Percentiles rank a stretch among this genome's conserved stretches.
These are phyloP conservation scores for Epicoccum nigrum DNA, from an alignment of 2,329 filamentous ascomycete genomes.

Conservation along the genomic window DNA sequence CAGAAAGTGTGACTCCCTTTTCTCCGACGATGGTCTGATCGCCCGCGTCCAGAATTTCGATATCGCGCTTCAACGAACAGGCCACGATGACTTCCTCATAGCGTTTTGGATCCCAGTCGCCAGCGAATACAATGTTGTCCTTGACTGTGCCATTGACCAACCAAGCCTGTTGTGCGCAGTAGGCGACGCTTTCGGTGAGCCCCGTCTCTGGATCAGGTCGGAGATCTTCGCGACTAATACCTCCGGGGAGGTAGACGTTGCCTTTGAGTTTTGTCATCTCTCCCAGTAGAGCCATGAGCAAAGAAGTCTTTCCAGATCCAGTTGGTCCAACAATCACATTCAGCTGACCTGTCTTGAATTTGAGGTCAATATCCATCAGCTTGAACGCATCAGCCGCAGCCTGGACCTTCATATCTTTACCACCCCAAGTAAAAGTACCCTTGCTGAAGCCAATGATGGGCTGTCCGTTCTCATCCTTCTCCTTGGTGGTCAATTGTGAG, in stretches of 20 bases:
- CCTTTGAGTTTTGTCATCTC: constrained; percentile 91
- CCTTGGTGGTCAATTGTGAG: constrained; percentile 75
- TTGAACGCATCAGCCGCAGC: constrained; percentile 71
- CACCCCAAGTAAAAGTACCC: constrained; percentile 89
- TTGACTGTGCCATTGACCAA: constrained; percentile 94
- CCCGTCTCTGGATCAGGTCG: constrained; percentile 81
- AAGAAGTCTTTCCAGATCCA: constrained; percentile 91
- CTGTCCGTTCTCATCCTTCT: constrained; percentile 70
- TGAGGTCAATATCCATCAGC: constrained; percentile 80
- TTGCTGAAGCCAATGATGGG: constrained; percentile 83
- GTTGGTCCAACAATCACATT: constrained; percentile 94
- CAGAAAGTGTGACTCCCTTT: constrained; percentile 95
- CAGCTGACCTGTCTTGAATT: constrained; percentile 83
- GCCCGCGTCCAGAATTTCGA: constrained; percentile 89
- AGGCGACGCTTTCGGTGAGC: constrained; percentile 89
- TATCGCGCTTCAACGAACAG: constrained; percentile 87
- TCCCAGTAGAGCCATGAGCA: constrained; percentile 93
- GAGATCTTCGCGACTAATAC: constrained; percentile 83
- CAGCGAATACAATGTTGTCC: constrained; percentile 93
- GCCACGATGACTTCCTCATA: constrained; percentile 89
- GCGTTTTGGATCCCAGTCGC: constrained; percentile 76
- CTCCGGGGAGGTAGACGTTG: constrained; percentile 82
- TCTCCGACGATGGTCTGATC: constrained; percentile 95
- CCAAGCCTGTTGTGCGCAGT: constrained; percentile 97
- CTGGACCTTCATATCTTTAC: constrained; percentile 58